Conservation (phyloP, 1,139 yeast genomes). For the Saccharomyces hybrid region DNA sequence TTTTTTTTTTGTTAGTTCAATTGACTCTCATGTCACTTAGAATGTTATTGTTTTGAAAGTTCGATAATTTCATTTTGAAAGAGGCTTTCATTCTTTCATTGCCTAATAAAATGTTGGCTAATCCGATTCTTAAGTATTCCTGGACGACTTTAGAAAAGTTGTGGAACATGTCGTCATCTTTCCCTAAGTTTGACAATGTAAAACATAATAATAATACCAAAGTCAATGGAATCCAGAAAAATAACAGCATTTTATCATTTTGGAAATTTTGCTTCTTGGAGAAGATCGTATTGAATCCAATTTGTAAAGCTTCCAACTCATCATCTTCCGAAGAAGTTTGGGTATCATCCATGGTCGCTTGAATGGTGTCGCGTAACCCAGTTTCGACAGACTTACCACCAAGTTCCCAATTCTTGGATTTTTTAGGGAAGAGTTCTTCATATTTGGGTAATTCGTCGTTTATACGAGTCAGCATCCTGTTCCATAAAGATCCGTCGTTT, state of each 20-base stretch:
- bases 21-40: slow-evolving; percentile 11
- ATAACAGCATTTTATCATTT: slow-evolving; percentile 77
- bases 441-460: slow-evolving; percentile 62
- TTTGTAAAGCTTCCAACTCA: slow-evolving; percentile 46
- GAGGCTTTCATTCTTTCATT: slow-evolving; percentile 60
- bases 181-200: slow-evolving; percentile 48
- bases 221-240: slow-evolving; percentile 80
- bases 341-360: slow-evolving; percentile 14
- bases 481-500: slow-evolving; percentile 44
- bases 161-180: slow-evolving; percentile 27
- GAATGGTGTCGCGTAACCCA: slow-evolving; percentile 1
- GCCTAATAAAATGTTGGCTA: slow-evolving; percentile 62
- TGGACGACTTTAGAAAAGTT: slow-evolving; percentile 34
- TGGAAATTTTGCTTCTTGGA: slow-evolving; percentile 59
- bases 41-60: slow-evolving; percentile 21
- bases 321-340: slow-evolving; percentile 28
- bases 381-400: neutral
- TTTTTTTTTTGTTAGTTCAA: neutral
- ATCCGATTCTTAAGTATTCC: slow-evolving; percentile 42
- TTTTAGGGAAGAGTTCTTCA: slow-evolving; percentile 69
- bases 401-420: neutral
- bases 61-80: slow-evolving; percentile 34
- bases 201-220: slow-evolving; percentile 46
- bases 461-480: slow-evolving; percentile 54
- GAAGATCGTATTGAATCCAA: slow-evolving; percentile 47